These are phyloP conservation scores for Hyaloscypha finlandica DNA, from an alignment of 495 filamentous ascomycete species.

Conservation along the genomic window DNA sequence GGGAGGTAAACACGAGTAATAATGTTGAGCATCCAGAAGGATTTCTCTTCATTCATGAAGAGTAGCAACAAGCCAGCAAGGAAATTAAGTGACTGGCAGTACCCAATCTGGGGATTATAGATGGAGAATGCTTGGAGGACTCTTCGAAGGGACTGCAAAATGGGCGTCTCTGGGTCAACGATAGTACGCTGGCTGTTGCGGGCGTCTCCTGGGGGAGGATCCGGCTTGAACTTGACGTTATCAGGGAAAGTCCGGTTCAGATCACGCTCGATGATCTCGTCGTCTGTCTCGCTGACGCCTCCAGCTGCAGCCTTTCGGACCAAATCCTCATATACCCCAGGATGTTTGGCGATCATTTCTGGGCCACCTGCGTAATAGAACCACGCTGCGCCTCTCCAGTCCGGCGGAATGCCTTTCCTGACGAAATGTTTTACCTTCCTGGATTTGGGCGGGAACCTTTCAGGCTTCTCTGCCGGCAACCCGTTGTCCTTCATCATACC, in stretches of 20 bases:
- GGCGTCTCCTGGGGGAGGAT: conserved; percentile 37
- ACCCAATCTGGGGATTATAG: conserved; percentile 86
- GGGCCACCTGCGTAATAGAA: conserved; percentile 96
- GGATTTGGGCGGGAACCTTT: conserved; percentile 76
- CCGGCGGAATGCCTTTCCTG: conserved; percentile 92
- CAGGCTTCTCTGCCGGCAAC: conserved; percentile 69
- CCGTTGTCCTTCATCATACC: conserved; percentile 74
- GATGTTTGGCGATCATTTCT: conserved; percentile 68
- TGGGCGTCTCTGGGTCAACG: conserved; percentile 64
- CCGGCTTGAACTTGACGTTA: conserved; percentile 87
- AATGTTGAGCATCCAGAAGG: conserved; percentile 93
- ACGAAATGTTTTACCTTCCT: conserved; percentile 85
- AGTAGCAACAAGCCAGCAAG: conserved; percentile 93
- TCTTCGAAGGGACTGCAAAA: conserved; percentile 77
- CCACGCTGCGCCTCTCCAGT: conserved; percentile 92
- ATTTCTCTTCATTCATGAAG: conserved; percentile 86
- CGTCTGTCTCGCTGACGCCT: conserved; percentile 65
- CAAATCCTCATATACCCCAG: conserved; percentile 71
- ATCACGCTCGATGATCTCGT: conserved; percentile 93
- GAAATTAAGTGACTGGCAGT: conserved; percentile 97
- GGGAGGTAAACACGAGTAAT: conserved; percentile 87
- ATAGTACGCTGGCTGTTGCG: conserved; percentile 15
- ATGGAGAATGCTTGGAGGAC: conserved; percentile 89
- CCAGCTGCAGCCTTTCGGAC: conserved; percentile 63
- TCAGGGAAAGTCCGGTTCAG: conserved; percentile 95